phyloP scores from a whole-genome alignment of 139 green algal genomes.

The Nannochloris sp. region DNA sequence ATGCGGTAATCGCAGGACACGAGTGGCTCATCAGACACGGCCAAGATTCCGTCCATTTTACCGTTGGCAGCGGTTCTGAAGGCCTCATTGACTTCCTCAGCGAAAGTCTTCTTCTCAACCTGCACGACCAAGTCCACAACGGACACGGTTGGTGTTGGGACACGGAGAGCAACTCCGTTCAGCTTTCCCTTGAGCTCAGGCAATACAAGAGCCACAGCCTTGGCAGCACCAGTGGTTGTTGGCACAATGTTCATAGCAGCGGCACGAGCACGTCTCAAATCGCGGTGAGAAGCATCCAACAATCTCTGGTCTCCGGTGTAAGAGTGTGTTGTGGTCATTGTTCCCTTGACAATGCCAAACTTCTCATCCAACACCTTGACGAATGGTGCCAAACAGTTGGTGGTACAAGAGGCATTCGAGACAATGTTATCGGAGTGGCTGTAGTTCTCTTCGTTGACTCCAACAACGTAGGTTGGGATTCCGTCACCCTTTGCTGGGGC shows the following conservation, averaged over 20 bases:
- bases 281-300: constrained; percentile 95
- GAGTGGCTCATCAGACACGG: constrained; percentile 83
- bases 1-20: constrained; percentile 94
- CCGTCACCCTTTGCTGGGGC: constrained; percentile 94
- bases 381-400: constrained; percentile 99
- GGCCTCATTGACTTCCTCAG: constrained; percentile 97
- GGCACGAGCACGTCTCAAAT: constrained; percentile 91
- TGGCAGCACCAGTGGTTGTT: constrained; percentile 97
- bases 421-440: constrained; percentile 82
- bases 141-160: constrained; percentile 97
- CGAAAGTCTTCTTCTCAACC: constrained; percentile 98
- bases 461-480: constrained; percentile 97
- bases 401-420: constrained; percentile 99
- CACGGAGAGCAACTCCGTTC: constrained; percentile 95
- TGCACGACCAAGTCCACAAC: constrained; percentile 97
- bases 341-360: constrained; percentile 98
- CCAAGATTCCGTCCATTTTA: constrained; percentile 83
- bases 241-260: constrained; percentile 98
- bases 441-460: constrained; percentile 90
- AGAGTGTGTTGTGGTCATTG: constrained; percentile 99
- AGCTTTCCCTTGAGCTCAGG: constrained; percentile 91
- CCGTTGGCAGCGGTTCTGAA: constrained; percentile 83
- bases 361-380: constrained; percentile 98
- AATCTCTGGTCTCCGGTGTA: constrained; percentile 99
- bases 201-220: constrained; percentile 94